Evolutionary conservation across 208 protist genomes (phyloP).

Genomic region (Naegleria gruberi): DNA sequence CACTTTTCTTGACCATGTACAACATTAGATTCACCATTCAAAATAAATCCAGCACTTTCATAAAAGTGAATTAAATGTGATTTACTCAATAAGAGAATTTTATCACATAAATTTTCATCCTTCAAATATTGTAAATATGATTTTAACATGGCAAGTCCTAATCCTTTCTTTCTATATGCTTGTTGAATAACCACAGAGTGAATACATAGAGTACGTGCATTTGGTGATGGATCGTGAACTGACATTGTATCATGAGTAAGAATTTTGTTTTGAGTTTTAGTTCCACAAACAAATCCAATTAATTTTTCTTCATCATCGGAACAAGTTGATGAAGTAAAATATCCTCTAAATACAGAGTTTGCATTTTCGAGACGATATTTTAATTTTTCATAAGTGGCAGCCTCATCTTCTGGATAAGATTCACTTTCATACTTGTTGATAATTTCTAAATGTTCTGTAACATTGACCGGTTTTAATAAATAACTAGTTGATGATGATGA

Average conservation of each 20-base stretch:
- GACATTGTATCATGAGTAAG: neutral
- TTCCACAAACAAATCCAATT: slow-evolving; percentile 12
- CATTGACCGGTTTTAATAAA: neutral
- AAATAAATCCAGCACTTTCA: neutral
- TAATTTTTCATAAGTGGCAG: neutral
- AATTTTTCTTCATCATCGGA: neutral
- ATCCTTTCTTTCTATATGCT: neutral
- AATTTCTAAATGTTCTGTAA: neutral
- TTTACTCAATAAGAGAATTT: neutral
- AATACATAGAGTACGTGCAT: neutral
- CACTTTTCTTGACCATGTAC: neutral
- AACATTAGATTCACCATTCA: neutral
- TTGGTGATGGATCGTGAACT: neutral
- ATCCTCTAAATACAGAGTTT: neutral
- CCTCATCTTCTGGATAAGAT: neutral
- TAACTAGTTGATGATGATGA: too few relatives aligned
- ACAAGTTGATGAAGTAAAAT: neutral
- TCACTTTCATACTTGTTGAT: neutral
- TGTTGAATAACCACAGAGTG: neutral
- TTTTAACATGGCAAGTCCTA: neutral
- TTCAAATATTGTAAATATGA: neutral
- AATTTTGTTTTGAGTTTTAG: neutral
- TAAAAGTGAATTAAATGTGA: slow-evolving; percentile 1
- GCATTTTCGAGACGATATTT: neutral
- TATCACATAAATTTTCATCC: neutral